Base-by-base conservation (phyloP, 495 filamentous ascomycete genomes). In the Hypoxylon subgilvum region DNA sequence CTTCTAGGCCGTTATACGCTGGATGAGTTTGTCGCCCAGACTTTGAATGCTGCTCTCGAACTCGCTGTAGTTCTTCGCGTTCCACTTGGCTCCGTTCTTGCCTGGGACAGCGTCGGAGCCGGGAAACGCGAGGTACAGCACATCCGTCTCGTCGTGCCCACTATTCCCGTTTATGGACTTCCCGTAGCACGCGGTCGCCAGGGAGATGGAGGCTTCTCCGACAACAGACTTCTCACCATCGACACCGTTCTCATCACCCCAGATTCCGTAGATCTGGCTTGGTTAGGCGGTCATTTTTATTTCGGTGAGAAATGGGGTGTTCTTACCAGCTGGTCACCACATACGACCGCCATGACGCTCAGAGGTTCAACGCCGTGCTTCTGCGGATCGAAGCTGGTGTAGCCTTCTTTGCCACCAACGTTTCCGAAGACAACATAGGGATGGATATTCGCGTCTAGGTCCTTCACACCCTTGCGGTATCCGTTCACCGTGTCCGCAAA, bases 391-490 rank as follows among this genome's bases (percentile, higher is more conserved):
- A 76, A 78, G 35, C 51, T 69, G 38, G 58, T 69, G 60, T 80
- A 87, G 18, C 69, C 75, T 1, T 51, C 21, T 59, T 72, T 70
- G 17, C 27, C 36, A 1, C 77, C 74, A 2, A 74, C 66, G 56
- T 88, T 89, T 6, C 86, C 86, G 50, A 89, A 82, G 6, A 89
- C 86, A 12, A 88, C 82, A 39, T 84, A 89, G 1, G 84, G 79
- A 57, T 87, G 84, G 19, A 84, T 73, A 41, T 83, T 80, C 4
- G 85, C 76, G 63, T 87, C 74, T 5, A 89, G 72, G 53, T 89
- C 83, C 0, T 66, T 51, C 46, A 87, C 76, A 10, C 79, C 82
- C 39, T 65, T 71, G 21, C 46, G 47, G 49, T 78, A 78, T 23
- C 64, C 60, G n/a, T 41, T 58, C 14, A 86, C 71, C 6, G 71